These are phyloP conservation scores for Fusarium solani-melongenae DNA, from an alignment of 2,329 filamentous ascomycete genomes.

Conservation along the genomic window DNA sequence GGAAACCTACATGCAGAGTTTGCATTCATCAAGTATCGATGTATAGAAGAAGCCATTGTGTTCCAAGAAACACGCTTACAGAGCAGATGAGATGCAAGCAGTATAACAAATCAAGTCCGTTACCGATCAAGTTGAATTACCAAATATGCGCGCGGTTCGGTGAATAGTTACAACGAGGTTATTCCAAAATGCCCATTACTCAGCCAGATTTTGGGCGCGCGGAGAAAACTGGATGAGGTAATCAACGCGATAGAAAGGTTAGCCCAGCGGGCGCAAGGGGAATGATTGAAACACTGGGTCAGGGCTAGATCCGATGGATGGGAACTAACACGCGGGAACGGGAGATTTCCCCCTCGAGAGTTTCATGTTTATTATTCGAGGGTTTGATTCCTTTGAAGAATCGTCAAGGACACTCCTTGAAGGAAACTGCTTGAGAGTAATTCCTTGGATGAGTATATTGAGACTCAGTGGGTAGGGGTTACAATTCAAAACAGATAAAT, in stretches of 20 bases:
- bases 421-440: neutral
- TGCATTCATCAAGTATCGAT: neutral
- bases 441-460: neutral
- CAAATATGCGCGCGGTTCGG: neutral
- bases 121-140: neutral
- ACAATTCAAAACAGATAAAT: neutral
- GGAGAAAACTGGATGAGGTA: neutral
- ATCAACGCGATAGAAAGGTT: neutral
- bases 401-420: neutral
- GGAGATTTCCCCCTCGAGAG: neutral
- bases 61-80: neutral
- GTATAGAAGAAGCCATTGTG: neutral
- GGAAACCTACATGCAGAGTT: constrained; percentile 1
- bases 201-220: neutral
- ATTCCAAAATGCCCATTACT: neutral
- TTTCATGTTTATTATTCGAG: neutral
- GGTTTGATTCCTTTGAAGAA: neutral
- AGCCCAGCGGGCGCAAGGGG: neutral
- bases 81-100: neutral
- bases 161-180: neutral
- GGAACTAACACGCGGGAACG: neutral
- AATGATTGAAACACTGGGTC: neutral
- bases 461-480: neutral
- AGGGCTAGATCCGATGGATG: neutral
- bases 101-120: neutral